A percentile compares a stretch with the other conserved stretches of the same genome.
Conservation (phyloP, 192 early-diverging fungal genomes). For the Backusella tuberculispora region DNA sequence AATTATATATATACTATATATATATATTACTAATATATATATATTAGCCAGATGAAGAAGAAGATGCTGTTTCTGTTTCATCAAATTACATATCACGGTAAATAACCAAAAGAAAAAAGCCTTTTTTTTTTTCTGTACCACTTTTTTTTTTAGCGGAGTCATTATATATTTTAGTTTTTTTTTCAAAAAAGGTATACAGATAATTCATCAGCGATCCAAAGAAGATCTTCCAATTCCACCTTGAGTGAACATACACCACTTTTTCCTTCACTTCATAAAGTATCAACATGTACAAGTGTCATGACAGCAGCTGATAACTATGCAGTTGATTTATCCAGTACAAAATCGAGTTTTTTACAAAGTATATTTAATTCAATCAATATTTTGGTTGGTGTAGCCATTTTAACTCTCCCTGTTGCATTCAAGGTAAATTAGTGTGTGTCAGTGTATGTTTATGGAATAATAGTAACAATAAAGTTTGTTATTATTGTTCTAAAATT, state of each 20-base stretch:
- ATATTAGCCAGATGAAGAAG: not conserved
- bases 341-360: conserved; percentile 47
- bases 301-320: conserved; percentile 39
- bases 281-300: conserved; percentile 29
- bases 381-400: conserved; percentile 67
- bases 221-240: conserved; percentile 7
- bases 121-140: not conserved
- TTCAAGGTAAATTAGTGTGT: conserved; percentile 41
- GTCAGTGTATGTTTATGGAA: too few species aligned
- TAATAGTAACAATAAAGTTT: not conserved
- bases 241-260: conserved; percentile 23
- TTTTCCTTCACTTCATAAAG: conserved; percentile 21
- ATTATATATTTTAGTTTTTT: too few species aligned
- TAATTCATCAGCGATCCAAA: not conserved
- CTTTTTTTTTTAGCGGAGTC: not conserved
- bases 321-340: conserved; percentile 19
- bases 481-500: not conserved
- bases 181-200: not conserved
- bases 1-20: not conserved
- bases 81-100: conserved; percentile 22
- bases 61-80: not conserved
- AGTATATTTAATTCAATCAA: conserved; percentile 63
- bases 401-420: conserved; percentile 66
- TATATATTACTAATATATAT: not conserved
- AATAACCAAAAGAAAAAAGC: too few species aligned